A percentile compares a stretch with the other conserved stretches of the same genome.
Conservation (phyloP, 805 yeast genomes). For the Metschnikowia gruessii region DNA sequence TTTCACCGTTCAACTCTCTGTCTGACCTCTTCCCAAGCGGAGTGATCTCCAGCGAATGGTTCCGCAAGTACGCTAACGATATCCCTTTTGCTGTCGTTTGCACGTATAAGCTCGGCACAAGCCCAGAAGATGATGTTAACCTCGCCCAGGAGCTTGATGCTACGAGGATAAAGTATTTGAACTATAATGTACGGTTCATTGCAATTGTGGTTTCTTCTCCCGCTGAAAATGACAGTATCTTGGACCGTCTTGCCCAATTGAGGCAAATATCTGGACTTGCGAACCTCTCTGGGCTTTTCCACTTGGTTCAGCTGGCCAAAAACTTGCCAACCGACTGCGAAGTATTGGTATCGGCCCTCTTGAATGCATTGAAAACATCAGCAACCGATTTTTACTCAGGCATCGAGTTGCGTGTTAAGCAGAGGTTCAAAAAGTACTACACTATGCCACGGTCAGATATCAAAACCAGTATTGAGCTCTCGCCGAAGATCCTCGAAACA, state of each 20-base stretch:
- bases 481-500: slow-evolving; percentile 39
- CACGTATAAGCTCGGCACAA: slow-evolving; percentile 17
- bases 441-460: slow-evolving; percentile 27
- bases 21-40: slow-evolving; percentile 30
- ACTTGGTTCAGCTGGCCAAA: slow-evolving; percentile 14
- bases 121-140: slow-evolving; percentile 13
- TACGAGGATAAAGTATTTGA: slow-evolving; percentile 6
- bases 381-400: slow-evolving; percentile 35
- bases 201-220: slow-evolving; percentile 25
- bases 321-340: slow-evolving; percentile 29
- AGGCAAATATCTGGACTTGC: slow-evolving; percentile 32
- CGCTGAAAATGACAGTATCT: slow-evolving; percentile 17
- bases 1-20: slow-evolving; percentile 38
- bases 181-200: slow-evolving; percentile 19
- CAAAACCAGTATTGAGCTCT: slow-evolving; percentile 29
- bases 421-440: slow-evolving; percentile 37
- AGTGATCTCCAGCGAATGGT: slow-evolving; percentile 33
- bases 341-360: slow-evolving; percentile 28
- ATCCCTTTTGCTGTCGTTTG: slow-evolving; percentile 35
- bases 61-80: slow-evolving; percentile 29
- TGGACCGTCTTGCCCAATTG: slow-evolving; percentile 24
- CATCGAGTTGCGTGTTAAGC: slow-evolving; percentile 33
- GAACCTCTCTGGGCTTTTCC: slow-evolving; percentile 30
- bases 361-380: slow-evolving; percentile 28
- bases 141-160: slow-evolving; percentile 16